Base-by-base conservation (phyloP, 2,329 filamentous ascomycete species). In the Fusarium continuum region DNA sequence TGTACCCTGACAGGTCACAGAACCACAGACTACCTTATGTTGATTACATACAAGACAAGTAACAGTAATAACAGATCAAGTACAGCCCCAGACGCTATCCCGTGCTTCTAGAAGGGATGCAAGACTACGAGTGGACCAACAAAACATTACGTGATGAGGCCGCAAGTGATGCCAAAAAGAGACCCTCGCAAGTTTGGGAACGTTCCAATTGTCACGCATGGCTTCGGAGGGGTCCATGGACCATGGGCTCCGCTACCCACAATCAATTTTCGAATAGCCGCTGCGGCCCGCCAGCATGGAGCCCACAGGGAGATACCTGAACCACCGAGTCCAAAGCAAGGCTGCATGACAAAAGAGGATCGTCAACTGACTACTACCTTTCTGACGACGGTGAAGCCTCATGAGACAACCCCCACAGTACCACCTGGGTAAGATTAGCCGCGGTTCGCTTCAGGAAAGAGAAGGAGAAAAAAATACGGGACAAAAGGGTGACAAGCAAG, bases 281-380 rank as follows among this genome's bases (percentile, higher is more conserved):
- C 66, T 68, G 55, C 69, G 69, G 69, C 57, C 69, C 69, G 67
- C 60, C 55, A 70, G 46, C 56, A 70, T 51, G 63, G 60, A 66
- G 63, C 59, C 54, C 44, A 48, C 39, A 67, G 65, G 65, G 55
- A 61, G 43, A 55, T 34, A 44, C n/a, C n/a, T n/a, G n/a, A 52
- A 52, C 50, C 53, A 47, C 53, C 46, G 47, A 60, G 53, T 44
- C 47, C 43, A 56, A 63, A 55, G 59, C 35, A 55, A 60, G 49
- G 58, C 61, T 61, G 60, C 59, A 57, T 36, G 46, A 40, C 54
- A 49, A 51, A 55, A 34, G 49, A 50, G 43, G 64, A 64, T 66
- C 46, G 40, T 61, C 54, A 40, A 54, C 49, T 35, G 28, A 52
- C 22, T 58, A 46, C 41, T 51, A 44, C 61, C 47, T 61, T 41